phyloP scores from a whole-genome alignment of 2,329 filamentous ascomycete species.

The Ascochyta pisi region DNA sequence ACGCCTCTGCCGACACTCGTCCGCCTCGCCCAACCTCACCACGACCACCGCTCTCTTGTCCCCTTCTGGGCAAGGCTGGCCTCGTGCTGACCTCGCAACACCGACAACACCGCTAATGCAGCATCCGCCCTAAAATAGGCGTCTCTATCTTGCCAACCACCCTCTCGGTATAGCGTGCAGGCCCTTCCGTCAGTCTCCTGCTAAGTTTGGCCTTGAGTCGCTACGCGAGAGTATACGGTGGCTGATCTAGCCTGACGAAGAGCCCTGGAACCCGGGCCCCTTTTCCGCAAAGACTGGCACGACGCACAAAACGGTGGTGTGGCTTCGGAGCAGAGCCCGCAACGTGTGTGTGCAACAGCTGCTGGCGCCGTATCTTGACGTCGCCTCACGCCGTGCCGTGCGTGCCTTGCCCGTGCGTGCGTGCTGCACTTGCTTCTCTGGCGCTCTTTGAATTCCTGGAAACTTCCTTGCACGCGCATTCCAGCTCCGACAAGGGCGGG shows the following conservation, averaged over 20 bases:
- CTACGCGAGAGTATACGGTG: neutral
- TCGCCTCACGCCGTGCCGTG: neutral
- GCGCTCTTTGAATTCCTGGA: neutral
- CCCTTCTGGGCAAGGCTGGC: slow-evolving; percentile 15
- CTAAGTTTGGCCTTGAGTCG: neutral
- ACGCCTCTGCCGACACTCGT: slow-evolving; percentile 7
- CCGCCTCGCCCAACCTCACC: neutral
- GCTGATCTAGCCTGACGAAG: neutral
- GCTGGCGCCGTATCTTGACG: neutral
- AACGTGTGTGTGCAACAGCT: slow-evolving; percentile 10
- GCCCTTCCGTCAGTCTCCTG: neutral
- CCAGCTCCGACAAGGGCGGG: neutral
- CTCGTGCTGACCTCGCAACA: neutral
- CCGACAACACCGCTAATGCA: slow-evolving; percentile 3
- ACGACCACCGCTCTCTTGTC: slow-evolving; percentile 5
- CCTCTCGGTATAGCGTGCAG: neutral
- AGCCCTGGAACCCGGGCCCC: slow-evolving; percentile 1
- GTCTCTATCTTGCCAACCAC: slow-evolving; percentile 8
- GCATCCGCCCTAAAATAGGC: slow-evolving; percentile 7
- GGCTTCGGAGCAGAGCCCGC: slow-evolving; percentile 8
- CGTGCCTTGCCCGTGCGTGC: neutral
- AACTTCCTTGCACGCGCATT: neutral
- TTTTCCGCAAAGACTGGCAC: slow-evolving; percentile 4
- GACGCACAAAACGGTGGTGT: slow-evolving; percentile 7
- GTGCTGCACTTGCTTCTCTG: neutral